Evolutionary conservation across 1,139 yeast genomes (phyloP).

Genomic region (Candida sanyaensis): DNA sequence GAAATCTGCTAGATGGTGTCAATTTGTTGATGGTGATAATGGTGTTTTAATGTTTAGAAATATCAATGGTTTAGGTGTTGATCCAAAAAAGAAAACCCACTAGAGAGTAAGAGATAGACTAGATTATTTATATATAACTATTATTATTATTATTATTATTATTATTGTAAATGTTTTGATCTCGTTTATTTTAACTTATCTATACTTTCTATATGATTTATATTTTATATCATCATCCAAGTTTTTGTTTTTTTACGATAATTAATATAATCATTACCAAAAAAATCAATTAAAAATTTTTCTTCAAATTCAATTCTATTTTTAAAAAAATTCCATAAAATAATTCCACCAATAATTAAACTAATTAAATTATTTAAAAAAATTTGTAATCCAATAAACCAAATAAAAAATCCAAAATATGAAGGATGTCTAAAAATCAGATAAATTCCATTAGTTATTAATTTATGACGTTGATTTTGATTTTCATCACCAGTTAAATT

Average conservation of each 20-base stretch:
- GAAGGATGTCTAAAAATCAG: slow-evolving; percentile 77
- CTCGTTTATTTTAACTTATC: too few relatives aligned
- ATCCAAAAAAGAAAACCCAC: slow-evolving; percentile 25
- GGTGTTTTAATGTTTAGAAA: slow-evolving; percentile 68
- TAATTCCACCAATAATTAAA: slow-evolving; percentile 26
- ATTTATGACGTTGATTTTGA: slow-evolving; percentile 55
- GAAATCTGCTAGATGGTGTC: slow-evolving; percentile 73
- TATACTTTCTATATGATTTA: background rate
- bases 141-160: background rate
- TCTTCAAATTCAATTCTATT: slow-evolving; percentile 75
- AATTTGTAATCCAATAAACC: slow-evolving; percentile 88
- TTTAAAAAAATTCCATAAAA: slow-evolving; percentile 67
- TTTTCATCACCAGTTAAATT: too few relatives aligned
- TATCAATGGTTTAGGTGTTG: slow-evolving; percentile 51
- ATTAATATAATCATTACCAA: slow-evolving; percentile 60
- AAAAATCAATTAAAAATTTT: slow-evolving; percentile 58
- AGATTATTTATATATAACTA: slow-evolving; percentile 2
- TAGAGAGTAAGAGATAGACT: slow-evolving; percentile 4
- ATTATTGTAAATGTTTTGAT: background rate
- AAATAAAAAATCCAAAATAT: slow-evolving; percentile 87
- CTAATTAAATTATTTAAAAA: slow-evolving; percentile 54
- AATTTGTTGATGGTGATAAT: slow-evolving; percentile 78
- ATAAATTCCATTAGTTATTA: slow-evolving; percentile 79
- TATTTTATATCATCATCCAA: slow-evolving; percentile 13
- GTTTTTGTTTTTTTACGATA: slow-evolving; percentile 37